Base-by-base conservation (phyloP, 225 moss, liverwort and hornwort genomes). In the Physcomitrellopsis africana region DNA sequence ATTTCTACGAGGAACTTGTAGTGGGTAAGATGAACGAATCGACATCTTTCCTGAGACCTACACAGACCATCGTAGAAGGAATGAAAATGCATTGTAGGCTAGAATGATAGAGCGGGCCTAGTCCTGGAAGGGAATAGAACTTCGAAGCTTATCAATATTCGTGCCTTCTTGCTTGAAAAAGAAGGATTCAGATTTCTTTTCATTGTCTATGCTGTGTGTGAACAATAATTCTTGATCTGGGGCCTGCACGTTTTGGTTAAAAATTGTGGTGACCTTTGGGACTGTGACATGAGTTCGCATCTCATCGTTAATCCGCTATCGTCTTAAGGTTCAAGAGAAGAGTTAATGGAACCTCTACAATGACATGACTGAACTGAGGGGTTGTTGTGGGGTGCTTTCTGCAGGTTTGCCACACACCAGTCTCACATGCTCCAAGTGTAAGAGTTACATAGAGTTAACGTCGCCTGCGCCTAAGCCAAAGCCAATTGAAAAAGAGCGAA, bases 391-490 rank as follows among this genome's bases (percentile, higher is more conserved):
- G 87, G 80, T 87, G 82, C 87, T 80, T 75, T 85, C 74, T 87
- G 87, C 87, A 87, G 87, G 87, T 82, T 85, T 85, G 87, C 87
- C 84, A 87, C 84, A 85, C 85, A 85, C 80, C 87, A 87, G 85
- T 84, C 87, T 87, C 84, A 85, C 87, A 82, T 87, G 87, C 84
- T 82, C 82, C 82, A 87, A 79, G 72, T 87, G 87, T 87, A 87
- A 77, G 77, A 84, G 84, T 82, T 81, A 24, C 63, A 60, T 87
- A 87, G 87, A 77, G 75, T 80, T 77, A 65, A 74, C 84, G 82
- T 63, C 32, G 72, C 72, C 77, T 82, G 77, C 54, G 84, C 77
- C 69, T 77, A 85, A 79, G 82, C 61, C 84, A 74, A 85, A 81
- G 82, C 61, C 84, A 74, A 47, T 79, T 70, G 79, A 72, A 74